phyloP scores from a whole-genome alignment of 2,329 filamentous ascomycete genomes.

The Pseudocercospora pini-densiflorae region DNA sequence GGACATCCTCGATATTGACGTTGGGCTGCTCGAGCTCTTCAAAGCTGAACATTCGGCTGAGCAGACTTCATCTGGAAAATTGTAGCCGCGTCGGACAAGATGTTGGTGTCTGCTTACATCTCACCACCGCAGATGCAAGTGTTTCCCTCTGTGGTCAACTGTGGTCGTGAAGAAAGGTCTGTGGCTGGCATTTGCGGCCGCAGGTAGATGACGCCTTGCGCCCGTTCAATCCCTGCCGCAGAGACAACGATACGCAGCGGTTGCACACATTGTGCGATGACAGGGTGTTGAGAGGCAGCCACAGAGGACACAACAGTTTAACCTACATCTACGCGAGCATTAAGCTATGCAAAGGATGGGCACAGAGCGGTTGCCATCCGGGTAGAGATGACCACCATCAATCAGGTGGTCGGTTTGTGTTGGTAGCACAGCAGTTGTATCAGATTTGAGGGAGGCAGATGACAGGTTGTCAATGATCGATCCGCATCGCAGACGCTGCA shows the following conservation, averaged over 20 bases:
- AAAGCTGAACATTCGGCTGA: neutral
- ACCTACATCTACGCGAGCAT: slow-evolving; percentile 19
- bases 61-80: neutral
- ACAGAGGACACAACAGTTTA: slow-evolving; percentile 13
- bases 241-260: slow-evolving; percentile 8
- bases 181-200: slow-evolving; percentile 15
- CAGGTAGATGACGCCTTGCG: slow-evolving; percentile 16
- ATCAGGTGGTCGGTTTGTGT: slow-evolving; percentile 17
- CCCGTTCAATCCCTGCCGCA: slow-evolving; percentile 6
- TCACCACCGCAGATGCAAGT: slow-evolving; percentile 14
- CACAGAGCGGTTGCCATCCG: slow-evolving; percentile 7
- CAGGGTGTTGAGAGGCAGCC: slow-evolving; percentile 17
- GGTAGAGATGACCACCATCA: slow-evolving; percentile 17
- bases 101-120: slow-evolving; percentile 4
- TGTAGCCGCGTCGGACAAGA: neutral
- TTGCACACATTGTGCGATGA: slow-evolving; percentile 22
- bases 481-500: slow-evolving; percentile 11
- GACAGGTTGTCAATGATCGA: slow-evolving; percentile 25
- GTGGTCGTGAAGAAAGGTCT: slow-evolving; percentile 15
- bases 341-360: slow-evolving; percentile 5
- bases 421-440: slow-evolving; percentile 18
- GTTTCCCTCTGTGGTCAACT: slow-evolving; percentile 10
- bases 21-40: neutral
- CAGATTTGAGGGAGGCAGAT: slow-evolving; percentile 21
- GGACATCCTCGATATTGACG: slow-evolving; percentile 3